Evolutionary conservation across 192 early-diverging fungal genomes (phyloP).

Genomic region (Coemansia sp.): DNA sequence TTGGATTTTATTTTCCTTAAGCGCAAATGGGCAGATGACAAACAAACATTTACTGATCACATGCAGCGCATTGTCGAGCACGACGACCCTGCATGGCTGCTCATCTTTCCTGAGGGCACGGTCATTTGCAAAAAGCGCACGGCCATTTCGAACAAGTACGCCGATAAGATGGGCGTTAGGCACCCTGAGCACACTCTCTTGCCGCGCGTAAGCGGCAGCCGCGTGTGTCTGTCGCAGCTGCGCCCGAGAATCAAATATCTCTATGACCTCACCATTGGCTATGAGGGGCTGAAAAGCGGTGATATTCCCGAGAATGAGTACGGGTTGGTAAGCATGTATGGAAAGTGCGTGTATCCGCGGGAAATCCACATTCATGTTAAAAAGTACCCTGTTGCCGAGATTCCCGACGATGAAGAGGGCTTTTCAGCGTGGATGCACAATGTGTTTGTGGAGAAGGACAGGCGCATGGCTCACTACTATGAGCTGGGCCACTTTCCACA

Average conservation of each 20-base stretch:
- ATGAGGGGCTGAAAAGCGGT: slow-evolving; percentile 68
- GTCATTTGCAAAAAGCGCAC: slow-evolving; percentile 77
- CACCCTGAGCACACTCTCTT: slow-evolving; percentile 73
- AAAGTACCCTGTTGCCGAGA: slow-evolving; percentile 60
- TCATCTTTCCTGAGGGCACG: slow-evolving; percentile 97
- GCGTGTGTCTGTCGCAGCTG: slow-evolving; percentile 68
- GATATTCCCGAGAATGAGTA: slow-evolving; percentile 85
- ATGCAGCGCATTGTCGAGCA: slow-evolving; percentile 56
- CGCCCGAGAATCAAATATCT: slow-evolving; percentile 68
- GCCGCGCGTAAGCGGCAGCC: slow-evolving; percentile 83
- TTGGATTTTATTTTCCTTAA: slow-evolving; percentile 95
- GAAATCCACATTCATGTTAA: slow-evolving; percentile 83
- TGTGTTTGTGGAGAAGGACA: slow-evolving; percentile 84
- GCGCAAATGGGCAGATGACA: slow-evolving; percentile 80
- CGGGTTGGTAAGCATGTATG: slow-evolving; percentile 73
- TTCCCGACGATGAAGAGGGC: slow-evolving; percentile 68
- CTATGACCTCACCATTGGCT: slow-evolving; percentile 89
- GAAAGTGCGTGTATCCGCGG: slow-evolving; percentile 69
- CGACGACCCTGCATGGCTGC: slow-evolving; percentile 80
- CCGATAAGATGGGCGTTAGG: slow-evolving; percentile 61
- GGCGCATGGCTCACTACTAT: slow-evolving; percentile 78
- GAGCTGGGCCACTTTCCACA: slow-evolving; percentile 67
- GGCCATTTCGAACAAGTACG: slow-evolving; percentile 66
- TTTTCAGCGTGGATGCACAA: slow-evolving; percentile 77
- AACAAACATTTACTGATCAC: slow-evolving; percentile 60